These are phyloP conservation scores for Jamesozyma hellenica DNA, from an alignment of 805 yeast species.

Conservation along the genomic window DNA sequence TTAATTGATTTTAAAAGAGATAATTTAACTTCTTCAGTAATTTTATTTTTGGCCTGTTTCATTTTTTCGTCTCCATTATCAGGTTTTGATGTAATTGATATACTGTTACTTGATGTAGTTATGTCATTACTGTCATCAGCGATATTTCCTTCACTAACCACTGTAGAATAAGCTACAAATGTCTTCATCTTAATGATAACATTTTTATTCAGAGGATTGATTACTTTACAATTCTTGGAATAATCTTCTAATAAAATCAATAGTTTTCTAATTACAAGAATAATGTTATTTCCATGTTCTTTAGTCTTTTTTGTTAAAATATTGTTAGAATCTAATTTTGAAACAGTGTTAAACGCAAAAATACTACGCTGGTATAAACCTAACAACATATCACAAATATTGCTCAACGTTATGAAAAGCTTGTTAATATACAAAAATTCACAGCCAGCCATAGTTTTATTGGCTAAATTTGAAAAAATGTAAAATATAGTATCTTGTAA, in stretches of 20 bases:
- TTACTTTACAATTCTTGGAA: conserved; percentile 22
- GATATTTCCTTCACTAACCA: background rate
- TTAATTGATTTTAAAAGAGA: conserved; percentile 4
- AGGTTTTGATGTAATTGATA: background rate
- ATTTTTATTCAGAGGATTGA: conserved; percentile 11
- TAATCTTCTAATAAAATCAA: conserved; percentile 24
- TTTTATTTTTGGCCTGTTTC: background rate
- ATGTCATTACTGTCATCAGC: background rate
- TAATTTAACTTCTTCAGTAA: conserved; percentile 1
- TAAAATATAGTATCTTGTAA: conserved; percentile 24
- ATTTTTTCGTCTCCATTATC: background rate
- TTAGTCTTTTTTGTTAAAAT: background rate
- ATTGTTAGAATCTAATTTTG: background rate
- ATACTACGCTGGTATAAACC: conserved; percentile 17
- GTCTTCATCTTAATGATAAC: conserved; percentile 13
- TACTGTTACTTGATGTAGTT: background rate
- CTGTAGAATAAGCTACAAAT: conserved; percentile 12
- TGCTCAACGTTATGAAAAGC: conserved; percentile 18
- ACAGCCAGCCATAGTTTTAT: conserved; percentile 23
- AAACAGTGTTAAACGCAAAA: conserved; percentile 5
- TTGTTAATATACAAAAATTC: conserved; percentile 24
- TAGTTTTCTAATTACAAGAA: conserved; percentile 17
- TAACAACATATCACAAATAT: conserved; percentile 19
- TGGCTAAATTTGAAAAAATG: conserved; percentile 26
- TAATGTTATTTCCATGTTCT: conserved; percentile 13